These are phyloP conservation scores for Lepiota brunneoincarnata DNA, from an alignment of 768 basidiomycete genomes.

Conservation along the genomic window DNA sequence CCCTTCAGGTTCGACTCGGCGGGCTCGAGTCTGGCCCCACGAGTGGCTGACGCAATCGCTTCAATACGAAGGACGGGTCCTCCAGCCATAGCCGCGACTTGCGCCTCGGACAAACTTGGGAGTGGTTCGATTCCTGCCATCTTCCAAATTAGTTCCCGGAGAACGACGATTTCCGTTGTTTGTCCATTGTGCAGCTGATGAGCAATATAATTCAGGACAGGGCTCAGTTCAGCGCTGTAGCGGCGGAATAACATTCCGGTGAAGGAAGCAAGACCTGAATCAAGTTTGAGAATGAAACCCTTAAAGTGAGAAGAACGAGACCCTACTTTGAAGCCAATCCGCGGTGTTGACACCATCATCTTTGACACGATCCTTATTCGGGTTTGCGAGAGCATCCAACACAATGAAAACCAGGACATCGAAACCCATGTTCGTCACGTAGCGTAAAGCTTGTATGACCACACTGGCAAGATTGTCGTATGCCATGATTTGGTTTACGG, in stretches of 20 bases:
- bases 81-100: constrained; percentile 88
- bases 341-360: constrained; percentile 89
- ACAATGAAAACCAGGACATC: constrained; percentile 89
- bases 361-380: constrained; percentile 78
- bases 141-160: constrained; percentile 91
- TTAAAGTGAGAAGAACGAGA: constrained; percentile 1
- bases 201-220: constrained; percentile 85
- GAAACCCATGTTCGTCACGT: constrained; percentile 90
- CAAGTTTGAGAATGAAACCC: constrained; percentile 15
- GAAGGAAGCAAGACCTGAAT: constrained; percentile 84
- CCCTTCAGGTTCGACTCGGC: constrained; percentile 62
- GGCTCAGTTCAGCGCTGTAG: constrained; percentile 79
- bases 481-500: constrained; percentile 91
- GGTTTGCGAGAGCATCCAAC: constrained; percentile 84
- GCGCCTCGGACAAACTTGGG: constrained; percentile 84
- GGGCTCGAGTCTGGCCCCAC: constrained; percentile 72
- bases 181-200: constrained; percentile 85
- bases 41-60: constrained; percentile 75
- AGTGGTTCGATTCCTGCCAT: constrained; percentile 95
- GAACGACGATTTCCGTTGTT: constrained; percentile 84
- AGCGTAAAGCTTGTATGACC: constrained; percentile 85
- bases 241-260: constrained; percentile 89
- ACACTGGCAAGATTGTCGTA: constrained; percentile 93
- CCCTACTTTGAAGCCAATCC: constrained; percentile 90
- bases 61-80: constrained; percentile 86